Conservation (phyloP, 1,284 basidiomycete species). For the Meripilus lineatus region DNA sequence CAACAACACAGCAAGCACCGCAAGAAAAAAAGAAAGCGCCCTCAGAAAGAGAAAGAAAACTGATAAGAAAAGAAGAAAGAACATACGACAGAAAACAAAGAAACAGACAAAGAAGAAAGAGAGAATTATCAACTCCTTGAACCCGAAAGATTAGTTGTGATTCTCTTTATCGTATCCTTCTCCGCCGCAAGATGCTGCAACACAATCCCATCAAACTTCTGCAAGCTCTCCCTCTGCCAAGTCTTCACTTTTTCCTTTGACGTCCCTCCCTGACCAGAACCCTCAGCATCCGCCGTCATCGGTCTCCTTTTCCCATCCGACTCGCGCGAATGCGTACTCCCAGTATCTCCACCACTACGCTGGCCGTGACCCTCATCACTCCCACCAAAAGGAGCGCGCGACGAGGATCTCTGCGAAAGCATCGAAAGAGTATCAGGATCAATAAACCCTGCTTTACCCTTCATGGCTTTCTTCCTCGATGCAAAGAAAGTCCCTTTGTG, state of each 20-base stretch:
- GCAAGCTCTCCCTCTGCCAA: slow-evolving; percentile 48
- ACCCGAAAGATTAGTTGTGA: slow-evolving; percentile 39
- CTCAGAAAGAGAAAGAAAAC: neutral
- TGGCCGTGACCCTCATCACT: too few species aligned
- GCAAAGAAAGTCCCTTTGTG: slow-evolving; percentile 12
- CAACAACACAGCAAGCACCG: neutral
- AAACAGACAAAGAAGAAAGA: neutral
- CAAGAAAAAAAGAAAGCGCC: neutral
- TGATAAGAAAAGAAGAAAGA: neutral
- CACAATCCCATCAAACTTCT: slow-evolving; percentile 67
- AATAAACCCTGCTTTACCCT: neutral
- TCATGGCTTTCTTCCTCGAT: slow-evolving; percentile 7
- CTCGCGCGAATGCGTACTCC: neutral
- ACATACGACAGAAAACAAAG: slow-evolving; percentile 2
- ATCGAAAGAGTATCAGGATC: slow-evolving; percentile 9
- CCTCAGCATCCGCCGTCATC: slow-evolving; percentile 18
- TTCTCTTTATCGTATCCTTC: slow-evolving; percentile 66
- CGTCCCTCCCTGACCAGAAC: too few species aligned
- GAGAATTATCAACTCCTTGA: slow-evolving; percentile 5
- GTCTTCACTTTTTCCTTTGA: slow-evolving; percentile 24
- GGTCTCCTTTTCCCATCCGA: slow-evolving; percentile 16
- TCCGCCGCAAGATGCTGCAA: slow-evolving; percentile 71
- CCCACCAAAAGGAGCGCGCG: neutral
- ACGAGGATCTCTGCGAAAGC: neutral
- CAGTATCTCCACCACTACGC: neutral